phyloP scores from a whole-genome alignment of 1,284 basidiomycete genomes.

The Stereum hirsutum region DNA sequence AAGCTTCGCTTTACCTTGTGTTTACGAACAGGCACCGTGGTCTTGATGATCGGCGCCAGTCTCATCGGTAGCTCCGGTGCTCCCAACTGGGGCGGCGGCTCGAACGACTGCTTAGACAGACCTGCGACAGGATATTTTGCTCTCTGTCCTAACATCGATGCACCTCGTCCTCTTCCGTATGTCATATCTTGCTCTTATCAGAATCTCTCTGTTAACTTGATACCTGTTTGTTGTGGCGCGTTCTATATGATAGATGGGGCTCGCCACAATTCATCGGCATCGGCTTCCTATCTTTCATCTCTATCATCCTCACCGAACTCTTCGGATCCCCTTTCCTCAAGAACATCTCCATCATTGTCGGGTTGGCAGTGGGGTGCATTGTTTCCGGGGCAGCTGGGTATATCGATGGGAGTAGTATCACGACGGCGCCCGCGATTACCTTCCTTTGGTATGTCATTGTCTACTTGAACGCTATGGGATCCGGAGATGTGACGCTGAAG shows the following conservation, averaged over 20 bases:
- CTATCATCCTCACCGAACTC: slow-evolving; percentile 69
- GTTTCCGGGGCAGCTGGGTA: slow-evolving; percentile 72
- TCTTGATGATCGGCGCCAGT: slow-evolving; percentile 71
- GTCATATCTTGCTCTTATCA: slow-evolving; percentile 6
- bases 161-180: slow-evolving; percentile 44
- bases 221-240: background rate
- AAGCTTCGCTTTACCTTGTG: background rate
- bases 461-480: background rate
- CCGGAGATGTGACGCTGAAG: background rate
- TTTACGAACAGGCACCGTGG: slow-evolving; percentile 64
- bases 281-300: slow-evolving; percentile 75
- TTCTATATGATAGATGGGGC: slow-evolving; percentile 44
- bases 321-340: slow-evolving; percentile 81
- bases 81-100: slow-evolving; percentile 78
- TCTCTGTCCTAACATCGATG: slow-evolving; percentile 61
- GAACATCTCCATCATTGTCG: slow-evolving; percentile 70
- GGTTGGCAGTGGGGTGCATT: slow-evolving; percentile 68
- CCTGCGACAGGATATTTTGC: slow-evolving; percentile 57
- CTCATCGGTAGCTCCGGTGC: slow-evolving; percentile 70
- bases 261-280: slow-evolving; percentile 79
- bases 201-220: background rate
- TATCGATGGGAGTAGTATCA: slow-evolving; percentile 55
- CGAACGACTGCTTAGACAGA: slow-evolving; percentile 53
- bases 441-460: slow-evolving; percentile 53
- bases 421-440: slow-evolving; percentile 63